Base-by-base conservation (phyloP, 139 green algal genomes). In the Closterium sp. region DNA sequence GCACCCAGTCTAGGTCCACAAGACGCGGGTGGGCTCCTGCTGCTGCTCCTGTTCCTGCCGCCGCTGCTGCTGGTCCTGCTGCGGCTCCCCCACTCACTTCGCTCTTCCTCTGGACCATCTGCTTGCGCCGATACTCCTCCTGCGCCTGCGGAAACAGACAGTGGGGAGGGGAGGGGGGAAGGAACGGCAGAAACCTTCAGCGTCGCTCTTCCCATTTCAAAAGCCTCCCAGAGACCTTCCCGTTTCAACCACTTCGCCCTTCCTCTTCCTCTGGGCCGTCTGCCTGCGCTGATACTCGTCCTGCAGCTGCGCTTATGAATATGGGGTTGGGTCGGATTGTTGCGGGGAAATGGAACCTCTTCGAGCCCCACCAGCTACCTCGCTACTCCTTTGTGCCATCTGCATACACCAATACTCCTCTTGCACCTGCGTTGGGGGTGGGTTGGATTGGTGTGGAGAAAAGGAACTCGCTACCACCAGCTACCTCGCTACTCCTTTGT, bases 51-150 rank as follows among this genome's bases (percentile, higher is more conserved):
- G 28, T 21, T 32, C 30, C n/a, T 12, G 19, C n/a, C 10, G 84
- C 21, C 8, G 34, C n/a, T 69, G 88, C 88, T 4, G 34, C 43
- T 64, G 38, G 16, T 64, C 35, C 33, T 10, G 33, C 33, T 87
- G 33, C 16, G 23, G 84, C 12, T 64, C 16, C 16, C 16, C 33
- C 33, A 1, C 21, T 86, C 31, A 23, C 83, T 28, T 32, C 83
- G 7, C 83, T 33, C 83, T 32, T 86, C 83, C 83, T 12, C 83
- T 34, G 83, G 21, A 28, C 83, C 83, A 33, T 33, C 83, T 86
- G n/a, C n/a, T 9, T 86, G 83, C 83, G 30, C 30, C 87, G 35
- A 33, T 93, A 93, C 88, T 93, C 87, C 64, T 93, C 90, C 34
- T 93, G 90, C n/a, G 86, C 87, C 90, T 93, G 90, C 84, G 30